Evolutionary conservation across 2,329 filamentous ascomycete species (phyloP).

Genomic region (Rutstroemia sydowiana): DNA sequence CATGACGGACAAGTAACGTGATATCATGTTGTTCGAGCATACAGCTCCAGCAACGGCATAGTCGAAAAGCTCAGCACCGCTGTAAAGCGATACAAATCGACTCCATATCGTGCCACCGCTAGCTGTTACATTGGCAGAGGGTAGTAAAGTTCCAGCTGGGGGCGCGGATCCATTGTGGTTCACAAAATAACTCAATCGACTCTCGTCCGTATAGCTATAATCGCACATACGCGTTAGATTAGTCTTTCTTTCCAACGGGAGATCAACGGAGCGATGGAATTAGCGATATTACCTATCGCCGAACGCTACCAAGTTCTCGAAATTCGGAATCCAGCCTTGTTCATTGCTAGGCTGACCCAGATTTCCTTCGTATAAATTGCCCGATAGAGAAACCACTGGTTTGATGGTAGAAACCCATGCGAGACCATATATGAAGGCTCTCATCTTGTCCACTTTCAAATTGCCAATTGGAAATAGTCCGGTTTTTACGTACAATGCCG

Average conservation of each 20-base stretch:
- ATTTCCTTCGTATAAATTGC: neutral
- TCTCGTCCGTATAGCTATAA: constrained; percentile 62
- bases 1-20: constrained; percentile 44
- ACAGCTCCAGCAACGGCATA: constrained; percentile 69
- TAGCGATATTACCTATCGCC: constrained; percentile 51
- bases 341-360: neutral
- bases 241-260: neutral
- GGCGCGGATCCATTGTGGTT: constrained; percentile 51
- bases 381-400: neutral
- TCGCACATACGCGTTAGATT: neutral
- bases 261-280: neutral
- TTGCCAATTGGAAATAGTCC: neutral
- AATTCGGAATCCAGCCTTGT: constrained; percentile 33
- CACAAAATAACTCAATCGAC: constrained; percentile 56
- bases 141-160: constrained; percentile 47
- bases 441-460: neutral
- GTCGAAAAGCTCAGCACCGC: constrained; percentile 51
- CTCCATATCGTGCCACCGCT: constrained; percentile 64
- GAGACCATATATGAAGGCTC: neutral
- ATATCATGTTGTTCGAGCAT: constrained; percentile 62
- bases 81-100: constrained; percentile 54
- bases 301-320: constrained; percentile 61
- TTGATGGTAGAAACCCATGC: neutral
- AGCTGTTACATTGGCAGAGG: constrained; percentile 44
- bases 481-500: too few relatives aligned